Percentiles rank a stretch among this genome's conserved stretches.
Evolutionary conservation across 306 rosid species (phyloP).

Genomic region (Casuarina equisetifolia): DNA sequence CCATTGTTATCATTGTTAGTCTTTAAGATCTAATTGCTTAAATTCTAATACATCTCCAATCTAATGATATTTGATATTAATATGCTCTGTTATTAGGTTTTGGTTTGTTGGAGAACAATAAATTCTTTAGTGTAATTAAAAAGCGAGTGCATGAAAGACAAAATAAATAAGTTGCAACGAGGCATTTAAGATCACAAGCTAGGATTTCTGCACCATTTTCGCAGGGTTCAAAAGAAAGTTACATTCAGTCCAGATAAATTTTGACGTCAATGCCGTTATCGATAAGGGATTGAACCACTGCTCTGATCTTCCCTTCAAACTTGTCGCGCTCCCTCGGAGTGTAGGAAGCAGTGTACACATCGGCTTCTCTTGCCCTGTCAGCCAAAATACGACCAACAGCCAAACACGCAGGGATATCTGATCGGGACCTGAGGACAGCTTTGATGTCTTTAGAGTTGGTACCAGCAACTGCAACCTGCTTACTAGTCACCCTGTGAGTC

Average conservation of each 20-base stretch:
- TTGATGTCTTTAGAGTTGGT: constrained; percentile 96
- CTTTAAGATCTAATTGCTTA: too few relatives aligned
- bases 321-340: constrained; percentile 92
- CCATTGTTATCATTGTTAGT: too few relatives aligned
- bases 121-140: too few relatives aligned
- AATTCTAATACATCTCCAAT: too few relatives aligned
- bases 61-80: too few relatives aligned
- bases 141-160: too few relatives aligned
- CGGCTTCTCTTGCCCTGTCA: constrained; percentile 92
- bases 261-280: constrained; percentile 91
- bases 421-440: constrained; percentile 78
- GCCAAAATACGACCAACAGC: constrained; percentile 77
- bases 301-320: constrained; percentile 96
- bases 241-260: constrained; percentile 70
- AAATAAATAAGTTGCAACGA: not conserved
- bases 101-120: too few relatives aligned
- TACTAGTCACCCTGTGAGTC: constrained; percentile 86
- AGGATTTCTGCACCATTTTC: not conserved
- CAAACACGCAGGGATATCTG: constrained; percentile 90
- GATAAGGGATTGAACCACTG: constrained; percentile 91
- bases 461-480: constrained; percentile 96
- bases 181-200: not conserved
- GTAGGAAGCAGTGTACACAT: constrained; percentile 75
- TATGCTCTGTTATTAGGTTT: too few relatives aligned
- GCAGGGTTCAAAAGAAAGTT: not conserved